Evolutionary conservation across 1,139 yeast genomes (phyloP).

Genomic region (Keqinozyma sinolaborantium): DNA sequence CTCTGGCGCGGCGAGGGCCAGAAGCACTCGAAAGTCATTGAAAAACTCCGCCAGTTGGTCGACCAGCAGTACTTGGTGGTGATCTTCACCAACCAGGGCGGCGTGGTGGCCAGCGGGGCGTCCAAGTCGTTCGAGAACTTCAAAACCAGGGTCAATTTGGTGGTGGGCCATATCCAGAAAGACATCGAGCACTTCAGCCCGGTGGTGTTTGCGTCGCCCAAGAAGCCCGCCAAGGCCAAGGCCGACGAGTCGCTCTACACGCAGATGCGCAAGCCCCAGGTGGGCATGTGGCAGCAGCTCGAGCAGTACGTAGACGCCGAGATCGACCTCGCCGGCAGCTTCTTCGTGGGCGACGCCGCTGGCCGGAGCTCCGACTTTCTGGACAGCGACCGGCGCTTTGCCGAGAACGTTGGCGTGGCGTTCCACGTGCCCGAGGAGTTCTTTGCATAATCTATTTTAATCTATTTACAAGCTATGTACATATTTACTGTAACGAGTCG

Average conservation of each 20-base stretch:
- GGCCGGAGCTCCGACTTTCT: slow-evolving; percentile 76
- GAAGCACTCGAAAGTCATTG: slow-evolving; percentile 16
- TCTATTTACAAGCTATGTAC: slow-evolving; percentile 5
- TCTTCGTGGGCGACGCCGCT: slow-evolving; percentile 96
- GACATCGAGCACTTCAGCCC: slow-evolving; percentile 22
- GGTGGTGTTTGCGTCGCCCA: slow-evolving; percentile 64
- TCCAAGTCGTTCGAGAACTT: slow-evolving; percentile 55
- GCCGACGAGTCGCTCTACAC: slow-evolving; percentile 32
- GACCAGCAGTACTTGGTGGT: slow-evolving; percentile 43
- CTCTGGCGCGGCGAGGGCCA: slow-evolving; percentile 40
- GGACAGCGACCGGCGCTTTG: slow-evolving; percentile 73
- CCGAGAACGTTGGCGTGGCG: slow-evolving; percentile 46
- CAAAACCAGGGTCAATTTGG: slow-evolving; percentile 34
- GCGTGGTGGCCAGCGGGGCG: slow-evolving; percentile 35
- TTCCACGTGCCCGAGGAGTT: slow-evolving; percentile 73
- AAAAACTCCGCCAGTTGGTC: slow-evolving; percentile 21
- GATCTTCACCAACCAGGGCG: slow-evolving; percentile 88
- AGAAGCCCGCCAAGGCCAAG: slow-evolving; percentile 33
- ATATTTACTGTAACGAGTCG: slow-evolving; percentile 17
- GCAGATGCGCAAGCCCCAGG: slow-evolving; percentile 66
- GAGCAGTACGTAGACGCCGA: slow-evolving; percentile 27
- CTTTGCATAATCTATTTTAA: slow-evolving; percentile 13
- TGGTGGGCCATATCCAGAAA: slow-evolving; percentile 20
- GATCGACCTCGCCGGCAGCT: slow-evolving; percentile 43
- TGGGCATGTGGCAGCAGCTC: slow-evolving; percentile 67